Percentiles rank a stretch among this genome's conserved stretches.
These are phyloP conservation scores for Pseudogymnoascus verrucosus DNA, from an alignment of 2,329 filamentous ascomycete genomes.

Conservation along the genomic window DNA sequence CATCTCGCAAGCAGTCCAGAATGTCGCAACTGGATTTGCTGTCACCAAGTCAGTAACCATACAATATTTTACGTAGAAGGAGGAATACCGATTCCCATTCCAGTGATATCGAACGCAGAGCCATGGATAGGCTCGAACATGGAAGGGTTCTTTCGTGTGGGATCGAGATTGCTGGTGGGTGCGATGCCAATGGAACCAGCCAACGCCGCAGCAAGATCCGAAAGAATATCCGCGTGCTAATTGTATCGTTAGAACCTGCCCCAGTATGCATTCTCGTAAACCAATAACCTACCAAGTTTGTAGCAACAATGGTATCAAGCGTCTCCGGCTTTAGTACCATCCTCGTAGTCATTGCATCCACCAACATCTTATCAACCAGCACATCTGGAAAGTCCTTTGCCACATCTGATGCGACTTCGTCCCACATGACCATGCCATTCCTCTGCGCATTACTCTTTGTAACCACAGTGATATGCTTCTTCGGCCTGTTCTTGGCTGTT, in stretches of 20 bases:
- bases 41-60: constrained; percentile 38
- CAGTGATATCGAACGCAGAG: constrained; percentile 31
- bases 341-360: constrained; percentile 40
- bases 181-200: constrained; percentile 67
- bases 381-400: constrained; percentile 52
- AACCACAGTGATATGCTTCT: constrained; percentile 53
- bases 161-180: constrained; percentile 61
- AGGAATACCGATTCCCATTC: constrained; percentile 6
- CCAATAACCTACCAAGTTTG: constrained; percentile 33
- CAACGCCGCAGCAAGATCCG: constrained; percentile 61
- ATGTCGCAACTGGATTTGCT: constrained; percentile 50
- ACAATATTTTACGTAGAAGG: background rate
- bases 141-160: constrained; percentile 42
- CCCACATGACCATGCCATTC: constrained; percentile 62
- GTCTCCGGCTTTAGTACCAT: constrained; percentile 53
- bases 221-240: constrained; percentile 57
- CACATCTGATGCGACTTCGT: constrained; percentile 49
- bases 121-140: constrained; percentile 58
- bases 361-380: constrained; percentile 54
- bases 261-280: background rate
- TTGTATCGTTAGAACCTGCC: background rate
- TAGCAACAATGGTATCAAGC: constrained; percentile 56
- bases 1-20: constrained; percentile 52
- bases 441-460: constrained; percentile 60
- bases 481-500: constrained; percentile 40